These are phyloP conservation scores for Aspergillus melleus DNA, from an alignment of 2,329 filamentous ascomycete genomes.

Conservation along the genomic window DNA sequence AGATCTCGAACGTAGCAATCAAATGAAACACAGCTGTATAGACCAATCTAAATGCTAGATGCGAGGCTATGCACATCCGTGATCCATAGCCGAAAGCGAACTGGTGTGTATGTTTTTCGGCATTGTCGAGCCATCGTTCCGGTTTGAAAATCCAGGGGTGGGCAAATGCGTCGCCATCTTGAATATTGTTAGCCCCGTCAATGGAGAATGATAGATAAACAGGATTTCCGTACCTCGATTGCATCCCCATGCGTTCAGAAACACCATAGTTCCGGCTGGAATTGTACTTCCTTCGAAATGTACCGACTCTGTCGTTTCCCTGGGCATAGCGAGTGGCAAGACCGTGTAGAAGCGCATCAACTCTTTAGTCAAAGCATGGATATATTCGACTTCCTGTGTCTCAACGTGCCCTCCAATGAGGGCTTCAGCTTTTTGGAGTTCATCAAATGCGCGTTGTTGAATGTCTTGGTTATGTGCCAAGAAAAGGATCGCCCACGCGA, in stretches of 20 bases:
- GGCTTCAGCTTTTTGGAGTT: background rate
- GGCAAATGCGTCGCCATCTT: background rate
- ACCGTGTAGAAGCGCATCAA: background rate
- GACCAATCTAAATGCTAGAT: background rate
- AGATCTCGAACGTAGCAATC: background rate
- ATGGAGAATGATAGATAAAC: background rate
- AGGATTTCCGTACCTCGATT: background rate
- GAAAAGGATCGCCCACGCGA: conserved; percentile 2
- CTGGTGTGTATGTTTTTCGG: background rate
- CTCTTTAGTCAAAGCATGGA: background rate
- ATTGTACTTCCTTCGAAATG: background rate
- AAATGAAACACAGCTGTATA: background rate
- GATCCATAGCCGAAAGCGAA: background rate
- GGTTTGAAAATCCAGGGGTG: background rate
- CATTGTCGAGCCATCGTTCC: background rate
- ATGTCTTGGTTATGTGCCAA: conserved; percentile 3
- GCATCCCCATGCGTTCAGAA: background rate
- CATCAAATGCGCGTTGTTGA: background rate
- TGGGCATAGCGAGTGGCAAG: background rate
- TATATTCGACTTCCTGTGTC: background rate
- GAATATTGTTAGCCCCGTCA: background rate
- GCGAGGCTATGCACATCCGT: background rate
- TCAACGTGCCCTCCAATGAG: background rate
- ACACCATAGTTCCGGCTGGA: background rate
- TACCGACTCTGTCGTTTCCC: background rate